phyloP scores from a whole-genome alignment of 1,284 basidiomycete species.

The Cryptococcus sp. region DNA sequence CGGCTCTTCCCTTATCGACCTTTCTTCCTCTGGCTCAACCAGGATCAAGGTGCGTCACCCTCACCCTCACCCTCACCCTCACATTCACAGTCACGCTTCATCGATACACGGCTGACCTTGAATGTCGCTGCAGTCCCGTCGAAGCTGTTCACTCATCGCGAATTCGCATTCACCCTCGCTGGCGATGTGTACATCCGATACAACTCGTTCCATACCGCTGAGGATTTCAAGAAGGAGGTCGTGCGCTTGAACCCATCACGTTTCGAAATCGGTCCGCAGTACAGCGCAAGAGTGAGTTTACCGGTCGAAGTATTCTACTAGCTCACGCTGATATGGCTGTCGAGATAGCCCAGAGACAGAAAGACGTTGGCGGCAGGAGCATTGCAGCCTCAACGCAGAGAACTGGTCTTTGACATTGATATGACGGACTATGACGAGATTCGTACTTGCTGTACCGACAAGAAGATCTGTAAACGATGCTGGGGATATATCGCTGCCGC shows the following conservation, averaged over 20 bases:
- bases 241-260: slow-evolving; percentile 79
- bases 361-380: slow-evolving; percentile 77
- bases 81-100: background rate
- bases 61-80: background rate
- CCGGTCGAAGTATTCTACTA: background rate
- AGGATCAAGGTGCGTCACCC: slow-evolving; percentile 65
- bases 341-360: slow-evolving; percentile 76
- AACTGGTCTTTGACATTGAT: slow-evolving; percentile 99
- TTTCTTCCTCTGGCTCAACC: slow-evolving; percentile 93
- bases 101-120: background rate
- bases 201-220: slow-evolving; percentile 80
- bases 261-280: slow-evolving; percentile 96
- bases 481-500: slow-evolving; percentile 95
- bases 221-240: slow-evolving; percentile 91
- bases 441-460: slow-evolving; percentile 90
- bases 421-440: slow-evolving; percentile 99
- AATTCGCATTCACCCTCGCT: slow-evolving; percentile 93
- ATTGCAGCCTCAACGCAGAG: slow-evolving; percentile 78
- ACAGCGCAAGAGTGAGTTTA: slow-evolving; percentile 74
- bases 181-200: slow-evolving; percentile 94
- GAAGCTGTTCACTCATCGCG: slow-evolving; percentile 83
- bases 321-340: slow-evolving; percentile 8
- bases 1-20: slow-evolving; percentile 93
- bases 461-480: slow-evolving; percentile 88
- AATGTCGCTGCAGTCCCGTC: slow-evolving; percentile 51